Evolutionary conservation across 2,329 filamentous ascomycete genomes (phyloP), one percentile per base, ranked within the genome.

Genomic region (Beauveria sp.): DNA sequence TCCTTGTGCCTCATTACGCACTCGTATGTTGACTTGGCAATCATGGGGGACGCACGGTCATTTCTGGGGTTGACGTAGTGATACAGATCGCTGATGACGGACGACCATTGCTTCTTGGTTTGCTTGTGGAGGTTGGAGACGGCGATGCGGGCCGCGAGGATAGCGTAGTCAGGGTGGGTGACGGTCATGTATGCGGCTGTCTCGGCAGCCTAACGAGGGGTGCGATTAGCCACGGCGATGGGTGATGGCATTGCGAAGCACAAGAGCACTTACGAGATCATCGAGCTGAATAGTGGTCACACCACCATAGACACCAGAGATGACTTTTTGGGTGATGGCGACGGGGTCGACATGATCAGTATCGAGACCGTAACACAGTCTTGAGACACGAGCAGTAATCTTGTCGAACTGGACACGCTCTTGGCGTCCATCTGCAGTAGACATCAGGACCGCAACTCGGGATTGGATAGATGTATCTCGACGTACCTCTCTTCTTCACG

Each of bases 381-480:
- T 87, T 52, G 95, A 98, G 68, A 99, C 95, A 78, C 95, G 92
- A 71, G 95, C 95, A 72, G 95, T 98, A 85, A 99, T 99, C 82
- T 99, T 99, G 84, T 99, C 95, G 81, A 99, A 99, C 77, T 99
- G 95, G 67, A 99, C 95, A 77, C 95, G 95, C 85, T 99, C 95
- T 82, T 98, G 96, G 83, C 95, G 95, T 79, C 93, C 93, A 85
- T 99, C 95, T 98, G 61, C 12, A 18, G 20, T 10, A 24, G 26
- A 9, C n/a, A 69, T 76, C 62, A 78, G 72, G 53, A 50, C 30
- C 38, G 49, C 5, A 22, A 46, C n/a, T 45, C 5, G 24, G 53
- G 20, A 34, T 2, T 20, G 14, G 10, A 45, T 14, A 16, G 28
- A 26, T n/a, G 3, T 61, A 47, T 54, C 40, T 62, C 60, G 66